Evolutionary conservation across 352 stramenopile genomes (phyloP), one percentile per base, ranked within the genome.

Genomic region (Pythium coloratum): DNA sequence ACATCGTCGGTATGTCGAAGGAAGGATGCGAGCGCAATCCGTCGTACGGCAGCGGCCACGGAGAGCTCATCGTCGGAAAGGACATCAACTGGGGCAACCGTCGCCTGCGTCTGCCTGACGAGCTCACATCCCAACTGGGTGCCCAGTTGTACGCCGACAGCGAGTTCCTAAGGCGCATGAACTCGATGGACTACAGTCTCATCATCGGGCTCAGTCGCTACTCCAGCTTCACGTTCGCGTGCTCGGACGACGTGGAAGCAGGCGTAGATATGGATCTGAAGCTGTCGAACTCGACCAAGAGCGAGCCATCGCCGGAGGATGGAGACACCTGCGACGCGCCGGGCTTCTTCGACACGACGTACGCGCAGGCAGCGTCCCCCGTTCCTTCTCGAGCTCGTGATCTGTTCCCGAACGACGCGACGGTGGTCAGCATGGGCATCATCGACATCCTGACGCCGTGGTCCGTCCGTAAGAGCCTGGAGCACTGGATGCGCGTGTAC

Each of bases 171-270:
- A 81, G 91, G 50, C 83, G 86, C 40, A 98, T 98, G 81, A 97
- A 98, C 71, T 98, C 96, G 69, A 98, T 99, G 90, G 96, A 99
- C 73, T 99, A 99, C 75, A 98, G 90, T 59, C 84, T 99, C 66
- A 80, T 98, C 57, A 97, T 99, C 72, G 96, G 95, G 18, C 76
- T 98, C 55, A 91, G 81, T 68, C 79, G 83, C n/a, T 76, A 38
- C 36, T 56, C 69, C 26, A 70, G 58, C 16, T 75, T 63, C 24
- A 69, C 69, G 36, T 54, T 70, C 33, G 51, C 59, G 28, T 70
- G 50, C 14, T 66, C 63, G 4, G 69, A 72, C 32, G 69, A 76
- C 8, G 9, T 57, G 7, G 46, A 53, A 30, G 46, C n/a, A 5
- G 46, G 46, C 24, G 46, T 53, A 20, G 46, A 28, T 14, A 16